These are phyloP conservation scores for Lizanozyma gosingica DNA, from an alignment of 1,139 yeast species.

Conservation along the genomic window DNA sequence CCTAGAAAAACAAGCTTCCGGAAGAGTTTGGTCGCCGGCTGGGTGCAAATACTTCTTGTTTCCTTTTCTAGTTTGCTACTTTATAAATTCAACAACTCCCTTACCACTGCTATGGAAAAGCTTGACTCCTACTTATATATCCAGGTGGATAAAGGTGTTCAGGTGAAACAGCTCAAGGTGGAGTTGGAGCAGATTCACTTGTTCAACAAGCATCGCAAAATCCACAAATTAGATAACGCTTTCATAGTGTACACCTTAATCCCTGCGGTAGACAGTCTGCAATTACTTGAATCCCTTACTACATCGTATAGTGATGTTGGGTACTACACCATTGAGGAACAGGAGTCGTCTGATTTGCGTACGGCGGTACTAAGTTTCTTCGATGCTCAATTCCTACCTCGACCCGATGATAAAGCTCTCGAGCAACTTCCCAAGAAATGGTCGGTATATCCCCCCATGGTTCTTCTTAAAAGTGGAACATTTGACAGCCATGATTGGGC, in stretches of 20 bases:
- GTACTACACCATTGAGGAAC: not conserved
- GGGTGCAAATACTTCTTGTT: too few relatives aligned
- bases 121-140: not conserved
- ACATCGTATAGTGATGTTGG: not conserved
- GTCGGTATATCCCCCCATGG: slow-evolving; percentile 60
- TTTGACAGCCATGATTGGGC: slow-evolving; percentile 32
- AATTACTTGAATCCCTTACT: not conserved
- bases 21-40: too few relatives aligned
- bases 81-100: too few relatives aligned
- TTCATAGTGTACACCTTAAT: not conserved
- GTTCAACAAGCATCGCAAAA: not conserved
- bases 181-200: not conserved
- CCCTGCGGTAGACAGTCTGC: not conserved
- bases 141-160: not conserved
- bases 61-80: too few relatives aligned
- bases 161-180: not conserved
- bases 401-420: not conserved
- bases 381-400: not conserved
- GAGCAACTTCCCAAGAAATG: slow-evolving; percentile 37
- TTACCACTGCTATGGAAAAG: too few relatives aligned
- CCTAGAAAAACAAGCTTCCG: too few relatives aligned
- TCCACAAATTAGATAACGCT: not conserved
- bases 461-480: slow-evolving; percentile 41
- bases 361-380: not conserved
- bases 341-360: not conserved